Evolutionary conservation across 2,329 filamentous ascomycete genomes (phyloP).

Genomic region (Elsinoe arachidis): DNA sequence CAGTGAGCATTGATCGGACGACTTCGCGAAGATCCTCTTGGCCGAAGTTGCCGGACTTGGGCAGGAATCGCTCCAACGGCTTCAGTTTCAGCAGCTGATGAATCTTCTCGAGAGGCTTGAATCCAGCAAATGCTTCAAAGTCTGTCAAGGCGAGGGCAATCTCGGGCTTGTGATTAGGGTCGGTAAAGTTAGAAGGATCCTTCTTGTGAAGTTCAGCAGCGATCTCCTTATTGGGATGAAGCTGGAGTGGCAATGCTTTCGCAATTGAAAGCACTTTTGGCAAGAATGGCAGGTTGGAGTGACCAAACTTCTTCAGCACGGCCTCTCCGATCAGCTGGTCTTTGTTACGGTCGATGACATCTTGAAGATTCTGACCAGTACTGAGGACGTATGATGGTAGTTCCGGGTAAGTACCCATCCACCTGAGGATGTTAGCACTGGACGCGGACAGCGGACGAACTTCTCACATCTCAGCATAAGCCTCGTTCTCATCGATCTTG

Average conservation of each 20-base stretch:
- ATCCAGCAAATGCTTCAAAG: constrained; percentile 70
- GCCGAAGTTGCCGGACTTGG: constrained; percentile 41
- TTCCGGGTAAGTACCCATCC: constrained; percentile 69
- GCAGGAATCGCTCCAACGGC: constrained; percentile 47
- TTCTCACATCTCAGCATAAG: constrained; percentile 51
- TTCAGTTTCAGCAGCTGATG: constrained; percentile 49
- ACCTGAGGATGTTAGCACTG: constrained; percentile 32
- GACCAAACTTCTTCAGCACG: constrained; percentile 52
- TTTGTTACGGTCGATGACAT: constrained; percentile 54
- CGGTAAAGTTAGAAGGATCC: constrained; percentile 58
- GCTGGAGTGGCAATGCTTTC: constrained; percentile 65
- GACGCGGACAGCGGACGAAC: neutral
- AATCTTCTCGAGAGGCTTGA: constrained; percentile 57
- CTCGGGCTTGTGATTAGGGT: constrained; percentile 72
- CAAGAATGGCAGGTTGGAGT: constrained; percentile 58
- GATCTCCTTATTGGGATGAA: constrained; percentile 64
- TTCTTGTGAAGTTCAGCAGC: constrained; percentile 54
- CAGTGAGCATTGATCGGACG: constrained; percentile 47
- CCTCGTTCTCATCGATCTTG: constrained; percentile 53
- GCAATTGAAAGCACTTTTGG: constrained; percentile 69
- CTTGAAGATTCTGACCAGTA: constrained; percentile 55
- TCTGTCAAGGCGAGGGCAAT: constrained; percentile 63
- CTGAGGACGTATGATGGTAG: constrained; percentile 56
- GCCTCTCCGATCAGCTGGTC: constrained; percentile 55
- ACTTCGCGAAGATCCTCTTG: constrained; percentile 51